Conservation (phyloP, 805 yeast species). For the Barnettozyma botsteinii region DNA sequence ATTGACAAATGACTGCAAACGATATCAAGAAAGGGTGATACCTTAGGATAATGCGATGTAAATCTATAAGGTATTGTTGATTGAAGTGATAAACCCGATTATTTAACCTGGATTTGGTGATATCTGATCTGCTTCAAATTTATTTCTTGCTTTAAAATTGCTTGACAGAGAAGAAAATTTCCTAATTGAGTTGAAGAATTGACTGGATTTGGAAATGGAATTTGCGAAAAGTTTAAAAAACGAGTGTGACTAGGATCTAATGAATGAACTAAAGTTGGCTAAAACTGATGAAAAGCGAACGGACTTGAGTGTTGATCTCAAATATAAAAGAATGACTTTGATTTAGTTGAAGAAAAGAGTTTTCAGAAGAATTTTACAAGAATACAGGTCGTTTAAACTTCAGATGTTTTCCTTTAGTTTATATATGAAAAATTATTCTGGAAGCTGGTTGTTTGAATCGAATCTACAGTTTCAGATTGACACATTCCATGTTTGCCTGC, state of each 20-base stretch:
- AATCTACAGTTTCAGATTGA: background rate
- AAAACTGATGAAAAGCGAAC: background rate
- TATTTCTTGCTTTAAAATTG: background rate
- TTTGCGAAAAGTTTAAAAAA: background rate
- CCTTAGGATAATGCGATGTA: too few species aligned
- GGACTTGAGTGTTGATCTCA: background rate
- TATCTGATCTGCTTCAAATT: background rate
- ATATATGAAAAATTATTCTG: background rate
- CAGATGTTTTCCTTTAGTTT: background rate
- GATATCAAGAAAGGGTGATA: too few species aligned
- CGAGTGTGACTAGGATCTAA: background rate
- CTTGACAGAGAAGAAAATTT: slow-evolving; percentile 2
- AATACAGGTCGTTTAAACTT: background rate
- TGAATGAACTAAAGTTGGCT: background rate
- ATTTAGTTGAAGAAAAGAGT: background rate
- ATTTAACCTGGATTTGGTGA: too few species aligned
- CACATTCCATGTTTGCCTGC: slow-evolving; percentile 4
- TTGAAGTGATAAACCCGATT: background rate
- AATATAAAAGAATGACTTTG: background rate
- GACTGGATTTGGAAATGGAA: slow-evolving; percentile 6
- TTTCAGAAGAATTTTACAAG: background rate
- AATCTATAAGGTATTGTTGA: too few species aligned
- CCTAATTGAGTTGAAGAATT: slow-evolving; percentile 5
- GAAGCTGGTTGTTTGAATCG: background rate
- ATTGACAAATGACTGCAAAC: too few species aligned